Percentiles rank a stretch among this genome's conserved stretches.
phyloP scores from a whole-genome alignment of 345 rosid genomes.

The Gossypium mustelinum region DNA sequence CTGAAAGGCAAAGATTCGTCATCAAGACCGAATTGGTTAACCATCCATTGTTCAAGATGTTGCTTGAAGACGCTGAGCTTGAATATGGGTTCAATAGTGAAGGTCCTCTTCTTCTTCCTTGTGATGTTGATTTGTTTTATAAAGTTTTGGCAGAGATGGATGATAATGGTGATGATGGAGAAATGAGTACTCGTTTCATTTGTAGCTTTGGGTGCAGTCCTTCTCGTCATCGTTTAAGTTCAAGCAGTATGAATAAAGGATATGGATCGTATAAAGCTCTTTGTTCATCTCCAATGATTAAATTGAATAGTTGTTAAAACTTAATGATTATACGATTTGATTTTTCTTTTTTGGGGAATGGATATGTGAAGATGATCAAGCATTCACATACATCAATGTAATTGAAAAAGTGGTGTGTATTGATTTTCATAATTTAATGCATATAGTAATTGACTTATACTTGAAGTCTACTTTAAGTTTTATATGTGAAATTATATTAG shows the following conservation, averaged over 20 bases:
- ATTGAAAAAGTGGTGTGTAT: neutral
- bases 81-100: slow-evolving; percentile 56
- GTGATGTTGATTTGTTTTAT: slow-evolving; percentile 60
- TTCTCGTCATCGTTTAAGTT: slow-evolving; percentile 6
- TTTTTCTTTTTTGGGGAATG: neutral
- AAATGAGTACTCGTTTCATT: slow-evolving; percentile 11
- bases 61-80: slow-evolving; percentile 72
- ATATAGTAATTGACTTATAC: neutral
- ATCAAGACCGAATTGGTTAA: slow-evolving; percentile 47
- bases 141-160: slow-evolving; percentile 53
- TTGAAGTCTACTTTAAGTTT: neutral
- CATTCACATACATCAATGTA: neutral
- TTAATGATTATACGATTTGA: neutral
- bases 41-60: slow-evolving; percentile 63
- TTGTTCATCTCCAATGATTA: slow-evolving; percentile 31
- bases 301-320: slow-evolving; percentile 26
- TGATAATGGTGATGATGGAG: slow-evolving; percentile 15
- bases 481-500: neutral
- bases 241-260: slow-evolving; percentile 14
- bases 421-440: neutral
- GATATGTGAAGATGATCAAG: neutral
- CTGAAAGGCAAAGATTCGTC: slow-evolving; percentile 46
- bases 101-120: slow-evolving; percentile 74
- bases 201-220: slow-evolving; percentile 24
- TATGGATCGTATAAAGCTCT: slow-evolving; percentile 38